Conservation (phyloP, 352 stramenopile species). For the Thalassiosira oceanica region DNA sequence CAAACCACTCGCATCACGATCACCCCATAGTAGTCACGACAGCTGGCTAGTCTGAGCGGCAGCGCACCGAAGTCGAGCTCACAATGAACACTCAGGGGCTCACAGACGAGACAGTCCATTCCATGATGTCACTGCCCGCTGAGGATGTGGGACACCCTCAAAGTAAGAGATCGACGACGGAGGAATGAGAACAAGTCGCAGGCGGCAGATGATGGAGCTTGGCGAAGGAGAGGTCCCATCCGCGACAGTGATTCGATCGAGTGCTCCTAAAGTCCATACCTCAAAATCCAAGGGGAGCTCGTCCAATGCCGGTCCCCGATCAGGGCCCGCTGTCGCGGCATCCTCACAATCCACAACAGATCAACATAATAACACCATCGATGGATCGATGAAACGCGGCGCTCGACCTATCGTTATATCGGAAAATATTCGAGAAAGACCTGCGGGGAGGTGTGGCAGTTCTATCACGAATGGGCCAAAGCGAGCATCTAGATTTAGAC, state of each 20-base stretch:
- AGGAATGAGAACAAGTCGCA: slow-evolving; percentile 14
- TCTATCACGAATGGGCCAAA: slow-evolving; percentile 15
- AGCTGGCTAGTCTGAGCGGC: too few relatives aligned
- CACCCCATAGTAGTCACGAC: too few relatives aligned
- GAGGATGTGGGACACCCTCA: slow-evolving; percentile 15
- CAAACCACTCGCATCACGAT: too few relatives aligned
- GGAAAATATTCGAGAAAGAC: slow-evolving; percentile 45
- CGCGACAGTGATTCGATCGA: slow-evolving; percentile 58
- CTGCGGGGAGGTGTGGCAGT: slow-evolving; percentile 9
- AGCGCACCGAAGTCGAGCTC: too few relatives aligned
- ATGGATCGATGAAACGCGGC: slow-evolving; percentile 4
- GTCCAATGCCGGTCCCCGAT: too few relatives aligned
- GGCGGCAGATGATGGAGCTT: slow-evolving; percentile 63
- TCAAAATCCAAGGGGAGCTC: slow-evolving; percentile 18
- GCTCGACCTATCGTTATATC: slow-evolving; percentile 39
- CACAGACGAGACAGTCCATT: slow-evolving; percentile 61
- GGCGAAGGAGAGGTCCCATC: slow-evolving; percentile 55
- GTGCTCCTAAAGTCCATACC: slow-evolving; percentile 39
- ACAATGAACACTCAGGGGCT: slow-evolving; percentile 75
- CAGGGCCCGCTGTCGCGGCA: too few relatives aligned
- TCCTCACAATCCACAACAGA: not conserved
- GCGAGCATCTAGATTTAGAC: slow-evolving; percentile 48
- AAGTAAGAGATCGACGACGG: slow-evolving; percentile 9
- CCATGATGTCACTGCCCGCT: slow-evolving; percentile 43
- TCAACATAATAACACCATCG: not conserved